Conservation (phyloP, 176 grass and related monocot genomes). For the Oryza glumipatula region DNA sequence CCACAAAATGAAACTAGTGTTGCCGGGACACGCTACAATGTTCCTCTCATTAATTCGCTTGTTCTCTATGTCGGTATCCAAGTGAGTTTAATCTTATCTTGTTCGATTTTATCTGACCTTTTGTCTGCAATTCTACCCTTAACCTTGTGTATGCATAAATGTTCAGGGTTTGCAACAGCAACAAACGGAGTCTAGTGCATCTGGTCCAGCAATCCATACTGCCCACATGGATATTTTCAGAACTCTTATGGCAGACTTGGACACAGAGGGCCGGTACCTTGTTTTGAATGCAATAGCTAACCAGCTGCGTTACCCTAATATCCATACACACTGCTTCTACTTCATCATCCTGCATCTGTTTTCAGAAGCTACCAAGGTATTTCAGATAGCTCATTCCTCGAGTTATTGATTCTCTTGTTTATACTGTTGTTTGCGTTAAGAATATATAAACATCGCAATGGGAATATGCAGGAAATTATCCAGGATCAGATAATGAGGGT, state of each 20-base stretch:
- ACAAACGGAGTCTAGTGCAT: conserved; percentile 51
- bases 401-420: neutral
- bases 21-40: conserved; percentile 78
- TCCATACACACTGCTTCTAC: conserved; percentile 79
- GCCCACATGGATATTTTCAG: conserved; percentile 69
- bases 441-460: too few species aligned
- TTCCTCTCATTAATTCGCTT: conserved; percentile 84
- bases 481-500: conserved; percentile 90
- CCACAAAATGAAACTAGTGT: conserved; percentile 66
- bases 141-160: neutral
- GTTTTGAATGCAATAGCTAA: conserved; percentile 87
- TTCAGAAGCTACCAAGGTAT: conserved; percentile 65
- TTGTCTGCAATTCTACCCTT: conserved; percentile 15
- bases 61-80: conserved; percentile 90
- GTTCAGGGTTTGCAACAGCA: conserved; percentile 79
- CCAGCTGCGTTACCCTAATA: conserved; percentile 84
- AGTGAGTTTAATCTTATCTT: conserved; percentile 39
- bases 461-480: conserved; percentile 58
- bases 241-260: conserved; percentile 71
- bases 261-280: conserved; percentile 80
- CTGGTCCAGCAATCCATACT: conserved; percentile 56
- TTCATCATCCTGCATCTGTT: conserved; percentile 84
- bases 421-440: too few species aligned
- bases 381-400: neutral
- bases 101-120: neutral